Evolutionary conservation across 495 filamentous ascomycete species (phyloP).

Genomic region (Rusavskia elegans): DNA sequence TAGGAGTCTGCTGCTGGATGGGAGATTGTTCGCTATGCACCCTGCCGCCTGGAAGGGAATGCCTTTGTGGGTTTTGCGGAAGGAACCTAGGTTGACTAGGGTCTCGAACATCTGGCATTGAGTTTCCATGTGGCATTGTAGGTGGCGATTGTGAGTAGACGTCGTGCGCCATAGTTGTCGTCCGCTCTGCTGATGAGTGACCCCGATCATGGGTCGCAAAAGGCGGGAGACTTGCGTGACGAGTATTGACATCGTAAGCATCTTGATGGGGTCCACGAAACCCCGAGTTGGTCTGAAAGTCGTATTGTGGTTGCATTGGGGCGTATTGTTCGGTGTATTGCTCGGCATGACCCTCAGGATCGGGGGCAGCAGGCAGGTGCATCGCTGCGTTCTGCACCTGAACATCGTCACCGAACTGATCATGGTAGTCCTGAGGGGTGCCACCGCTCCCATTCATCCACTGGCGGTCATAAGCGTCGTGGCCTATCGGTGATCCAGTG

Average conservation of each 20-base stretch:
- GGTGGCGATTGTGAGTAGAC: slow-evolving; percentile 5
- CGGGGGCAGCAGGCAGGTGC: not conserved
- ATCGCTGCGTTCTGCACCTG: not conserved
- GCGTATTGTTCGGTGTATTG: not conserved
- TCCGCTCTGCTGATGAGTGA: slow-evolving; percentile 1
- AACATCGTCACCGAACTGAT: not conserved
- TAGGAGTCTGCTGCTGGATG: not conserved
- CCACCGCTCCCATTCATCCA: not conserved
- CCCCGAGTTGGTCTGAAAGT: not conserved
- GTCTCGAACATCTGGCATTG: slow-evolving; percentile 4
- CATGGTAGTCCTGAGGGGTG: not conserved
- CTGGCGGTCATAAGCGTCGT: not conserved
- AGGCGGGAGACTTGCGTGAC: not conserved
- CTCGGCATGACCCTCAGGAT: not conserved
- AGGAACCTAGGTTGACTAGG: not conserved
- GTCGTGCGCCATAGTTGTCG: not conserved
- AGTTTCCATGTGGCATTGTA: slow-evolving; percentile 1
- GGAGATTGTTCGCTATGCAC: not conserved
- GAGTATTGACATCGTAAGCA: not conserved
- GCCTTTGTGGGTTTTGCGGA: not conserved
- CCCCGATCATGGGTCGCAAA: not conserved
- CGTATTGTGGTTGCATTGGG: not conserved
- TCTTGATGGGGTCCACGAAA: not conserved
- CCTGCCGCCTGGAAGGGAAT: not conserved
- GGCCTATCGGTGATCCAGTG: not conserved